phyloP scores from a whole-genome alignment of 352 stramenopile genomes.

The Globisporangium heterothallicum region DNA sequence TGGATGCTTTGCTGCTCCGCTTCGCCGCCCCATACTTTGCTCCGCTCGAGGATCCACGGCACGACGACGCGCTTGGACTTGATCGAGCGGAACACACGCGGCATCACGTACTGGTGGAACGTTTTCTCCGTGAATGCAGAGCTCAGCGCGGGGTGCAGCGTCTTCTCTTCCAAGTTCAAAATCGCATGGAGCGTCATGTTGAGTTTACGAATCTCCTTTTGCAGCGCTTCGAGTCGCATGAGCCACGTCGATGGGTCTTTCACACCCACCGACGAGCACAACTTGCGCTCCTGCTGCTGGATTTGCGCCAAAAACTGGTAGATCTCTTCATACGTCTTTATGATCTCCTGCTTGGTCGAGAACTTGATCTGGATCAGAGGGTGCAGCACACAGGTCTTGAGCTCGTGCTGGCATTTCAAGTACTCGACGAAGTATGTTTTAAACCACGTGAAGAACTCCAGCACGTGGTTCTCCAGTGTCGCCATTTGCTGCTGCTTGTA shows the following conservation, averaged over 20 bases:
- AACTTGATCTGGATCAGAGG: constrained; percentile 52
- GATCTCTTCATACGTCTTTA: constrained; percentile 64
- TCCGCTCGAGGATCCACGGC: constrained; percentile 81
- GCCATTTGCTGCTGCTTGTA: constrained; percentile 24
- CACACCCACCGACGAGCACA: constrained; percentile 36
- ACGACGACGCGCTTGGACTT: constrained; percentile 77
- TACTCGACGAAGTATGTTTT: constrained; percentile 73
- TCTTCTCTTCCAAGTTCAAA: constrained; percentile 74
- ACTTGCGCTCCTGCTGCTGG: constrained; percentile 39
- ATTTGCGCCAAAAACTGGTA: constrained; percentile 52
- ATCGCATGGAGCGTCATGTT: constrained; percentile 60
- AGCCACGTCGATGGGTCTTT: constrained; percentile 50
- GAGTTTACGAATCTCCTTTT: constrained; percentile 59
- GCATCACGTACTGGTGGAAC: constrained; percentile 73
- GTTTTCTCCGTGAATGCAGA: constrained; percentile 64
- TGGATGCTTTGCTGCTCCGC: constrained; percentile 63
- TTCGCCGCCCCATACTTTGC: constrained; percentile 78
- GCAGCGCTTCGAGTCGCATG: constrained; percentile 53
- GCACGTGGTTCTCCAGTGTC: constrained; percentile 38
- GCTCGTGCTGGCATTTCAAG: constrained; percentile 53
- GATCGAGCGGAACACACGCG: constrained; percentile 68
- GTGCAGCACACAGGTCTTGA: constrained; percentile 57
- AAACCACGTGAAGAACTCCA: constrained; percentile 75
- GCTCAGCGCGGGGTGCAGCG: constrained; percentile 50
- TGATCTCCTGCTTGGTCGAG: constrained; percentile 50